A percentile compares a stretch with the other conserved stretches of the same genome.
Evolutionary conservation across 1,139 yeast genomes (phyloP).

Genomic region (Pichia terricola): DNA sequence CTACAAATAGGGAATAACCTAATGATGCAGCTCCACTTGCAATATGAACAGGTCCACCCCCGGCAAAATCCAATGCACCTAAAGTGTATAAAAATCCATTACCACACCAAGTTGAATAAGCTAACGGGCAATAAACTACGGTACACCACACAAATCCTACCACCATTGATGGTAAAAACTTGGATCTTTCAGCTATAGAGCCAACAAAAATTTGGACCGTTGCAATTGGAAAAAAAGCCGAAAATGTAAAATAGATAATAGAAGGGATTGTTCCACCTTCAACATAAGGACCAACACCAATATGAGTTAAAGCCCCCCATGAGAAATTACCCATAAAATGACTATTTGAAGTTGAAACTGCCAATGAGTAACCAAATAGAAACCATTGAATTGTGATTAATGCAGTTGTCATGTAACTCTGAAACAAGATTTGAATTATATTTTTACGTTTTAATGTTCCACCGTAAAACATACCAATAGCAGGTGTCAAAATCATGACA

Average conservation of each 20-base stretch:
- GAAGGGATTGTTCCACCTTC: slow-evolving; percentile 33
- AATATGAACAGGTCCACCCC: slow-evolving; percentile 43
- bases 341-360: slow-evolving; percentile 32
- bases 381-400: slow-evolving; percentile 34
- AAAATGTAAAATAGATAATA: slow-evolving; percentile 32
- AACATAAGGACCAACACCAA: slow-evolving; percentile 31
- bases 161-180: slow-evolving; percentile 33
- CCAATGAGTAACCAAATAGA: slow-evolving; percentile 35
- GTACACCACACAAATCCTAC: slow-evolving; percentile 34
- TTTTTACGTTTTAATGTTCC: slow-evolving; percentile 32
- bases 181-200: slow-evolving; percentile 36
- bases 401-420: slow-evolving; percentile 33
- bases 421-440: slow-evolving; percentile 32
- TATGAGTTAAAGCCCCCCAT: slow-evolving; percentile 31
- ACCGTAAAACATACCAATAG: slow-evolving; percentile 35
- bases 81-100: slow-evolving; percentile 36
- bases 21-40: slow-evolving; percentile 36
- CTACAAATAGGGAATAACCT: slow-evolving; percentile 33
- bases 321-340: slow-evolving; percentile 31
- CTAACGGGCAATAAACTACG: slow-evolving; percentile 36
- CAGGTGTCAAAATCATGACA: slow-evolving; percentile 37
- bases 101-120: slow-evolving; percentile 37
- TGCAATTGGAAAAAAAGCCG: slow-evolving; percentile 37
- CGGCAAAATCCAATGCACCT: slow-evolving; percentile 39
- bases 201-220: slow-evolving; percentile 41